phyloP scores from a whole-genome alignment of 1,284 basidiomycete genomes.

The Trametes pubescens region DNA sequence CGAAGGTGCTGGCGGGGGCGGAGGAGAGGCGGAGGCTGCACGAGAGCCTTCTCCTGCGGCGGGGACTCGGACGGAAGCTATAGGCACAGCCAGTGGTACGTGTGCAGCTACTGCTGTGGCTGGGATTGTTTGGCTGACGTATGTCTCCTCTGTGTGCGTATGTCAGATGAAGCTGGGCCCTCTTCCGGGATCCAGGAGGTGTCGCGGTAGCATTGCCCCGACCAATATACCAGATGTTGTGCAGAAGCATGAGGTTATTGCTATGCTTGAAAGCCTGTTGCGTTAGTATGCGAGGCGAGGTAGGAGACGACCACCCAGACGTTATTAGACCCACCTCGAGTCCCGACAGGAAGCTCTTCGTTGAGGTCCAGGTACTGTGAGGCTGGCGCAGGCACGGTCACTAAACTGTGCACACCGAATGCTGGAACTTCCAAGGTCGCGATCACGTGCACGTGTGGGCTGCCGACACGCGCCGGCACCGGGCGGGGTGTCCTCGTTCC shows the following conservation, averaged over 20 bases:
- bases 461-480: not conserved
- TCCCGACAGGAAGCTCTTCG: too few relatives aligned
- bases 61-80: not conserved
- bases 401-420: too few relatives aligned
- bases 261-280: too few relatives aligned
- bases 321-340: not conserved
- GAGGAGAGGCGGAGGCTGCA: not conserved
- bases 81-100: not conserved
- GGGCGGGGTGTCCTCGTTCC: not conserved
- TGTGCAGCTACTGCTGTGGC: not conserved
- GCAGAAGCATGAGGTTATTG: too few relatives aligned
- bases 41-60: not conserved
- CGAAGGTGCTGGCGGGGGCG: not conserved
- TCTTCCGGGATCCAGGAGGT: not conserved
- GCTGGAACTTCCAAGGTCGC: not conserved
- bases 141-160: not conserved
- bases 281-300: too few relatives aligned
- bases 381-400: too few relatives aligned
- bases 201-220: not conserved
- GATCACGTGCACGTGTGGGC: constrained; percentile 5
- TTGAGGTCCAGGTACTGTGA: too few relatives aligned
- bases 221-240: too few relatives aligned
- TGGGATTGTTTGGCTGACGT: not conserved
- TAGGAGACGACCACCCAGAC: too few relatives aligned
- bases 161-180: not conserved